Conservation (phyloP, 768 basidiomycete species). For the Gyrodon lividus region DNA sequence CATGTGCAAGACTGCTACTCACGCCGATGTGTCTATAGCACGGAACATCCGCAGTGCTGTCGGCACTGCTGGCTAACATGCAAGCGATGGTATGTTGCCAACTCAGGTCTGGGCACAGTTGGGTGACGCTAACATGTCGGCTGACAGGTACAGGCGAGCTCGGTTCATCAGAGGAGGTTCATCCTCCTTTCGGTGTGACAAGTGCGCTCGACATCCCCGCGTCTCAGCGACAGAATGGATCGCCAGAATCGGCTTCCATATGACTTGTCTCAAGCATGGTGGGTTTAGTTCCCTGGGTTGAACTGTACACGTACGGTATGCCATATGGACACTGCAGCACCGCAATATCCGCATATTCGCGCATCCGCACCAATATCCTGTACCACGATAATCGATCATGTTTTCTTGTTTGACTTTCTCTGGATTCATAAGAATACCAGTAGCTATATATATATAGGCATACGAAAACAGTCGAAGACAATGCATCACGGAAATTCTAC, state of each 20-base stretch:
- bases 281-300: too few species aligned
- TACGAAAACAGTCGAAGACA: too few species aligned
- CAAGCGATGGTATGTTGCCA: too few species aligned
- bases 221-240: too few species aligned
- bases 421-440: not conserved
- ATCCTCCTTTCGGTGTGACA: not conserved
- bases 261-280: not conserved
- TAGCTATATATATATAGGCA: not conserved
- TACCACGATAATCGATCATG: not conserved
- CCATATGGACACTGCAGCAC: too few species aligned
- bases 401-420: not conserved
- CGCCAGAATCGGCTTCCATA: conserved; percentile 1
- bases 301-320: too few species aligned
- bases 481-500: too few species aligned
- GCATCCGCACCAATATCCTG: not conserved
- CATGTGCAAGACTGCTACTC: conserved; percentile 1
- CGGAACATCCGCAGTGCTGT: conserved; percentile 1
- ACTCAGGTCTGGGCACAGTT: too few species aligned
- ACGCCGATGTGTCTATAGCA: not conserved
- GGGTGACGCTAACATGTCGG: not conserved
- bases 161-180: not conserved
- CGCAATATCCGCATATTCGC: too few species aligned
- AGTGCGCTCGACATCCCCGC: not conserved
- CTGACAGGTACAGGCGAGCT: not conserved
- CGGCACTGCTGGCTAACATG: too few species aligned